These are phyloP conservation scores for Panus rudis DNA, from an alignment of 768 basidiomycete species.

Conservation along the genomic window DNA sequence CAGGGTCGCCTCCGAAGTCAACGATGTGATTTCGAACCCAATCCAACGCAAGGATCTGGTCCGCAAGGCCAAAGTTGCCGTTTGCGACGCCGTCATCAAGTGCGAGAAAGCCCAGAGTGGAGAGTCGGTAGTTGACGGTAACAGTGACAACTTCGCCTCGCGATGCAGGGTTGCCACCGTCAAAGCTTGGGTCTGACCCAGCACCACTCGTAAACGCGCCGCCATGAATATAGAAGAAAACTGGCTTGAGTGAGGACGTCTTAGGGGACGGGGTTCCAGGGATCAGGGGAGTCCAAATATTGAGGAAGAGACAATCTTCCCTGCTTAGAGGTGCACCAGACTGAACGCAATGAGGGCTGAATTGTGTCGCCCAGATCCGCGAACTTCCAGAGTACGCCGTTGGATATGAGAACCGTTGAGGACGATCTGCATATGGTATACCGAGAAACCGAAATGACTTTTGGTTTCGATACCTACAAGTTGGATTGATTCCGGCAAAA, in stretches of 20 bases:
- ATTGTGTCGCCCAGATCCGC: constrained; percentile 24
- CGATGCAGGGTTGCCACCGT: constrained; percentile 38
- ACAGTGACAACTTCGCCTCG: constrained; percentile 36
- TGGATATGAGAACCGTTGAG: constrained; percentile 38
- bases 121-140: constrained; percentile 32
- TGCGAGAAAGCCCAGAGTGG: constrained; percentile 38
- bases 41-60: constrained; percentile 33
- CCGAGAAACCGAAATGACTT: constrained; percentile 46
- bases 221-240: constrained; percentile 48
- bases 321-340: constrained; percentile 22
- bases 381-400: constrained; percentile 22
- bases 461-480: constrained; percentile 36
- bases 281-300: constrained; percentile 38
- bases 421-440: constrained; percentile 41
- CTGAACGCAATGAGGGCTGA: constrained; percentile 17
- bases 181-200: constrained; percentile 33
- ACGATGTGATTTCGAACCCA: constrained; percentile 47
- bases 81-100: constrained; percentile 36
- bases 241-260: constrained; percentile 28
- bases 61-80: constrained; percentile 40
- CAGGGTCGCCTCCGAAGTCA: constrained; percentile 52
- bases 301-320: constrained; percentile 43
- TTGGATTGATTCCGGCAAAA: not conserved
- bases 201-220: constrained; percentile 38
- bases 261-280: constrained; percentile 16